These are phyloP conservation scores for Gamarada debralockiae DNA, from an alignment of 495 filamentous ascomycete species.

Conservation along the genomic window DNA sequence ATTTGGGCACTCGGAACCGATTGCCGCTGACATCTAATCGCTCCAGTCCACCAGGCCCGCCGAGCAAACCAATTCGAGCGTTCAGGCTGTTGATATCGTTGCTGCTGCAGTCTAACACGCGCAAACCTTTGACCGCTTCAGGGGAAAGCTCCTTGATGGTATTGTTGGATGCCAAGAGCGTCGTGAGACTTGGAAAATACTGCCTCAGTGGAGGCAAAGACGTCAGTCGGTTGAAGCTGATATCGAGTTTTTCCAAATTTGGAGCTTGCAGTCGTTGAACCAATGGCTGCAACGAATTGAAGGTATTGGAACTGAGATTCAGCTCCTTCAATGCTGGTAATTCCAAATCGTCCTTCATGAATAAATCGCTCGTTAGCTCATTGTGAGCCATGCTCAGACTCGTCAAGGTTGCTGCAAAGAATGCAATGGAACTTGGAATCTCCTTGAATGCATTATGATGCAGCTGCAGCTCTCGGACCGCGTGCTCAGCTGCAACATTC, in stretches of 20 bases:
- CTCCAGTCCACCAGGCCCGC: constrained; percentile 50
- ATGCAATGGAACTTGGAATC: constrained; percentile 64
- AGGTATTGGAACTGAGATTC: constrained; percentile 63
- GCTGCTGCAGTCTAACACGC: constrained; percentile 71
- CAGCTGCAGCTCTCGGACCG: constrained; percentile 54
- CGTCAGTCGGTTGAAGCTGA: constrained; percentile 73
- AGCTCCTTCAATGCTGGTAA: constrained; percentile 73
- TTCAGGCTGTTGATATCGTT: constrained; percentile 79
- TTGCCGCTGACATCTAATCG: constrained; percentile 68
- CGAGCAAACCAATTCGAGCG: constrained; percentile 70
- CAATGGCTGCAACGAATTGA: constrained; percentile 62
- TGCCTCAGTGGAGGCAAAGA: constrained; percentile 52
- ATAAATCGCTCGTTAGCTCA: constrained; percentile 55
- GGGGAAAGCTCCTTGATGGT: constrained; percentile 66
- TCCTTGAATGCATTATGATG: constrained; percentile 70
- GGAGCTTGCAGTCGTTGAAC: constrained; percentile 63
- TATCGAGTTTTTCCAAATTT: constrained; percentile 66
- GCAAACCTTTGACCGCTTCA: constrained; percentile 69
- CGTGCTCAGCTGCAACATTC: constrained; percentile 42
- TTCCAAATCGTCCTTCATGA: constrained; percentile 56
- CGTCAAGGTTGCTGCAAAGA: constrained; percentile 65
- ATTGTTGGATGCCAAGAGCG: constrained; percentile 74
- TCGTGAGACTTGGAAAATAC: constrained; percentile 61
- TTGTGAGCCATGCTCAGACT: constrained; percentile 79
- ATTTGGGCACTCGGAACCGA: constrained; percentile 79